Evolutionary conservation across 2,329 filamentous ascomycete genomes (phyloP).

Genomic region (Penicillium sp.): DNA sequence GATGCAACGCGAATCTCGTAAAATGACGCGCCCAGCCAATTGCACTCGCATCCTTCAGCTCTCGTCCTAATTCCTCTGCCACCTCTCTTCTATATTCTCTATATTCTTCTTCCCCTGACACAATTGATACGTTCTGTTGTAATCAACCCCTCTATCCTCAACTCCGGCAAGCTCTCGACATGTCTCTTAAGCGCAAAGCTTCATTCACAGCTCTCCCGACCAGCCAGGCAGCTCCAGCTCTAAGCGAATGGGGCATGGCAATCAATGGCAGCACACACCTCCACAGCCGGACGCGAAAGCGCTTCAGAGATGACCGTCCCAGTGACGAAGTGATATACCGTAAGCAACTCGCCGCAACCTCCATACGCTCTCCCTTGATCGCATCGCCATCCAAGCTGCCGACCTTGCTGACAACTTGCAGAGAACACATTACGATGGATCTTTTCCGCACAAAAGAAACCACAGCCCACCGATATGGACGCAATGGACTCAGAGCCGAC

Average conservation of each 20-base stretch:
- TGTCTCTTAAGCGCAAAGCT: constrained; percentile 59
- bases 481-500: constrained; percentile 25
- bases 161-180: constrained; percentile 24
- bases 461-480: constrained; percentile 21
- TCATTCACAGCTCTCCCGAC: constrained; percentile 48
- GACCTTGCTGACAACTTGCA: constrained; percentile 27
- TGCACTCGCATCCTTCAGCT: constrained; percentile 10
- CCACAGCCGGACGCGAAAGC: constrained; percentile 56
- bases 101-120: neutral
- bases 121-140: neutral
- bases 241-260: constrained; percentile 24
- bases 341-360: constrained; percentile 30
- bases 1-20: constrained; percentile 20
- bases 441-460: constrained; percentile 40
- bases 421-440: constrained; percentile 44
- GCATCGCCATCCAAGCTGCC: neutral
- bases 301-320: constrained; percentile 56
- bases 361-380: neutral
- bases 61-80: constrained; percentile 2
- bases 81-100: constrained; percentile 1
- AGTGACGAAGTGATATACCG: constrained; percentile 55
- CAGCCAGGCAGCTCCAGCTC: constrained; percentile 13
- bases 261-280: constrained; percentile 44
- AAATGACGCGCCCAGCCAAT: constrained; percentile 20
- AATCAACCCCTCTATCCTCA: neutral